phyloP scores from a whole-genome alignment of 2,329 filamentous ascomycete species.

The Truncatella angustata region DNA sequence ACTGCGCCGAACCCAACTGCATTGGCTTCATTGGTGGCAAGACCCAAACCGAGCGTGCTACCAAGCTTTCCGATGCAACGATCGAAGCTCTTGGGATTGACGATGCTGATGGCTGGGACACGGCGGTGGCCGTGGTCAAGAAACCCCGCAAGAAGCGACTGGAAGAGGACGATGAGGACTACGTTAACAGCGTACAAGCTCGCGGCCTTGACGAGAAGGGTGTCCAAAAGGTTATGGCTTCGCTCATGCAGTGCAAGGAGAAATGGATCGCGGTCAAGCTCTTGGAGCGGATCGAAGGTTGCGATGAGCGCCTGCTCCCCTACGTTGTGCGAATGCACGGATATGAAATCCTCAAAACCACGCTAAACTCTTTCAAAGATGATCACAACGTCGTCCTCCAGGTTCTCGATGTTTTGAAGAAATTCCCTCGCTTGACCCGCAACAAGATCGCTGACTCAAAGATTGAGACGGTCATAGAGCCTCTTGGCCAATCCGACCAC shows the following conservation, averaged over 20 bases:
- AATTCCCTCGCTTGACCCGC: constrained; percentile 83
- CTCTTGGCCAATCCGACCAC: constrained; percentile 66
- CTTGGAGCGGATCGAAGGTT: constrained; percentile 81
- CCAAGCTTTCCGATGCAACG: constrained; percentile 82
- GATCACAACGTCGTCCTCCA: constrained; percentile 88
- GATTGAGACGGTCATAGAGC: constrained; percentile 79
- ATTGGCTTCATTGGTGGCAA: constrained; percentile 96
- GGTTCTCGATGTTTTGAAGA: constrained; percentile 83
- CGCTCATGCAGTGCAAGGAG: constrained; percentile 96
- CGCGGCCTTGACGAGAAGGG: constrained; percentile 29
- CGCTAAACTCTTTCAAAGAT: constrained; percentile 80
- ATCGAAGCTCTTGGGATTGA: constrained; percentile 97
- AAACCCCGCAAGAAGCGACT: constrained; percentile 90
- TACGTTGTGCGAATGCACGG: constrained; percentile 96
- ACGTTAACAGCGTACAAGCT: constrained; percentile 70
- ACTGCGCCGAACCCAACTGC: constrained; percentile 92
- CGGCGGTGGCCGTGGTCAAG: constrained; percentile 68
- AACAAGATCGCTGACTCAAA: constrained; percentile 98
- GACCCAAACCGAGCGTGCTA: constrained; percentile 93
- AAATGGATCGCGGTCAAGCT: constrained; percentile 99
- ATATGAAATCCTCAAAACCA: constrained; percentile 89
- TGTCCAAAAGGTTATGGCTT: constrained; percentile 52
- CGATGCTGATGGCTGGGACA: constrained; percentile 89
- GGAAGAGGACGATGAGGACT: constrained; percentile 90
- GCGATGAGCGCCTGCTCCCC: constrained; percentile 81